phyloP scores from a whole-genome alignment of 495 filamentous ascomycete genomes.

The Neurospora sp. region DNA sequence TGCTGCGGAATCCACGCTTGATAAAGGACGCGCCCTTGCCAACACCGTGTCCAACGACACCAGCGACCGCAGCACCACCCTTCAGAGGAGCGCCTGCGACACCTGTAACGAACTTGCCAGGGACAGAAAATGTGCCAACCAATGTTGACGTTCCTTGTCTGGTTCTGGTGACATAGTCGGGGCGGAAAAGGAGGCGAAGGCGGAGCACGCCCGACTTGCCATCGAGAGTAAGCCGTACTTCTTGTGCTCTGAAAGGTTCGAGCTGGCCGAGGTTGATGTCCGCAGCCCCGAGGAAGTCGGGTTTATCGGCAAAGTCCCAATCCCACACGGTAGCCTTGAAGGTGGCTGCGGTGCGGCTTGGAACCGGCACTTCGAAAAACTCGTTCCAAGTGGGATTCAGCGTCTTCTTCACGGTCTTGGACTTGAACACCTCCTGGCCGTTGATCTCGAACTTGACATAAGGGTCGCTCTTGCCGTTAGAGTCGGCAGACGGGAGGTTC shows the following conservation, averaged over 20 bases:
- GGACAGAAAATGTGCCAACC: slow-evolving; percentile 78
- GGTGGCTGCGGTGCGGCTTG: slow-evolving; percentile 73
- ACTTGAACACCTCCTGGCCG: slow-evolving; percentile 81
- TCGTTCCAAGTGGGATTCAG: slow-evolving; percentile 94
- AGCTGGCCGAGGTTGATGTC: slow-evolving; percentile 71
- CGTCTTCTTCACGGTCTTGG: slow-evolving; percentile 92
- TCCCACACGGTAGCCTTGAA: slow-evolving; percentile 83
- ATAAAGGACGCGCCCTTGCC: slow-evolving; percentile 83
- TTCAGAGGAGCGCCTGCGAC: slow-evolving; percentile 81
- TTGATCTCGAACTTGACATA: slow-evolving; percentile 91
- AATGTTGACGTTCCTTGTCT: slow-evolving; percentile 90
- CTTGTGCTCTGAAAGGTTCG: slow-evolving; percentile 73
- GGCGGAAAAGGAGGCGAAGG: slow-evolving; percentile 84
- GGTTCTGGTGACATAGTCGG: slow-evolving; percentile 79
- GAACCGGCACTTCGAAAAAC: slow-evolving; percentile 74
- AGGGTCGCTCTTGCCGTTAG: slow-evolving; percentile 93
- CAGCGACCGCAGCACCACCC: slow-evolving; percentile 66
- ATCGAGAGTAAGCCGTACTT: slow-evolving; percentile 65
- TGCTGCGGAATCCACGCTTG: slow-evolving; percentile 63
- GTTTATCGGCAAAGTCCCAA: slow-evolving; percentile 90
- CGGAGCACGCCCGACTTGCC: slow-evolving; percentile 82
- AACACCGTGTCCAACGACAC: slow-evolving; percentile 64
- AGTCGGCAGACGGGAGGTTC: slow-evolving; percentile 82
- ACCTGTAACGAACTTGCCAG: slow-evolving; percentile 79
- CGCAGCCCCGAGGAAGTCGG: slow-evolving; percentile 70